Base-by-base conservation (phyloP, 208 protist genomes). In the Strigomonas culicis region DNA sequence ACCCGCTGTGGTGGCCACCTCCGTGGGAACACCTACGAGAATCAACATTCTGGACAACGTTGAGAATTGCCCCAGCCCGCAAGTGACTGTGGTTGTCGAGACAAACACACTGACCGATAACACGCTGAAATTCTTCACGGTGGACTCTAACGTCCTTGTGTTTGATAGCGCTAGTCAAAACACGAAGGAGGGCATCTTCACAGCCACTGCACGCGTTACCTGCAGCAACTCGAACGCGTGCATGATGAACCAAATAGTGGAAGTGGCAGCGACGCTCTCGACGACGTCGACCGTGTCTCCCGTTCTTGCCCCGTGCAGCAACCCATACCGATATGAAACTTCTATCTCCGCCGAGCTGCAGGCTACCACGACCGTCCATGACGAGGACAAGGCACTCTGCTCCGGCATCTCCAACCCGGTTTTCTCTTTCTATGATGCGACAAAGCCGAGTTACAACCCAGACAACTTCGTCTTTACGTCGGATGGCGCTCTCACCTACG, bases 121-220 rank as follows among this genome's bases (percentile, higher is more conserved):
- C 52, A 65, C 56, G 27, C 81, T 83, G 64, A 66, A 63, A 1
- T 41, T 63, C 10, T n/a, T 41, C 69, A 50, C 49, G 36, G 63
- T 39, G 39, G 51, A 52, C 17, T 21, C 67, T 43, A 63, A 63
- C 63, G 52, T 73, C 61, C 32, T 74, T 1, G 36, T 70, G 19
- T 90, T 90, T 72, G 78, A 86, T 63, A 63, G 51, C 2, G 59
- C 75, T 22, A 50, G 65, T 22, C 41, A 46, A 21, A 75, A 63
- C 60, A 72, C 51, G 4, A 25, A 61, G 1, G 67, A 75, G 22
- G 85, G 85, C 44, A 43, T 72, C 58, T 92, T 79, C 70, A 75
- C 59, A 1, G 74, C 63, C 17, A 68, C 56, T 3, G 41, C 88
- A 32, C 65, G 66, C 13, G 71, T 88, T 10, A 60, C 69, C 59